Evolutionary conservation across 106 monocot genomes (phyloP), one percentile per base, ranked within the genome.

Genomic region (Vanilla planifolia): DNA sequence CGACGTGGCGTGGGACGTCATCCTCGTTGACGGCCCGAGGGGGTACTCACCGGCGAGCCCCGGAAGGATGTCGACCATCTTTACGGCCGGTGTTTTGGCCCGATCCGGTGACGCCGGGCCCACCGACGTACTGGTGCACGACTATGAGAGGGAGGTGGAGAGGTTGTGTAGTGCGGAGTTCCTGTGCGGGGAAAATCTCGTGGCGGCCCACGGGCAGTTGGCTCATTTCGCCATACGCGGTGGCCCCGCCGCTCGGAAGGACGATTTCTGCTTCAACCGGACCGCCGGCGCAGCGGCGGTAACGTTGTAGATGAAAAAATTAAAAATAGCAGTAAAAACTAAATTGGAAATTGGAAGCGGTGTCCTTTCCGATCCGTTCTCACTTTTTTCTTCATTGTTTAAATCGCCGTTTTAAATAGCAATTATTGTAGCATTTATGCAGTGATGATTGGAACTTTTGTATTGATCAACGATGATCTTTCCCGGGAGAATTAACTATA

Each of bases 1-100:
- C 82, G 78, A 83, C 17, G 80, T 86, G n/a, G 43, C 66, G 0
- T 95, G 94, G 94, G 94, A 95, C 59, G 78, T 89, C 15, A 81
- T 95, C 30, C 43, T 95, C 3, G 77, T 95, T 3, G 94, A 95
- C 43, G 94, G 89, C n/a, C 94, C 94, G 30, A 60, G 80, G 19
- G 94, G 94, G 35, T 86, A 77, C 79, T 32, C 55, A 30, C 60
- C 77, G 20, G 37, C 59, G 2, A 68, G 89, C 43, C 94, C 94
- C 17, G 89, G 94, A 37, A 51, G 94, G 59, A 84, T 80, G 69
- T 71, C 89, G 62, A 77, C 89, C 20, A 89, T 95, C 17, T 95
- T 86, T 73, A 86, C 94, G 32, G 75, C 89, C 9, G 89, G 62
- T 25, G 89, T 95, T 28, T 52, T 89, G 80, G 89, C 94, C 10